Evolutionary conservation across 208 protist species (phyloP).

Genomic region (Naegleria gruberi): DNA sequence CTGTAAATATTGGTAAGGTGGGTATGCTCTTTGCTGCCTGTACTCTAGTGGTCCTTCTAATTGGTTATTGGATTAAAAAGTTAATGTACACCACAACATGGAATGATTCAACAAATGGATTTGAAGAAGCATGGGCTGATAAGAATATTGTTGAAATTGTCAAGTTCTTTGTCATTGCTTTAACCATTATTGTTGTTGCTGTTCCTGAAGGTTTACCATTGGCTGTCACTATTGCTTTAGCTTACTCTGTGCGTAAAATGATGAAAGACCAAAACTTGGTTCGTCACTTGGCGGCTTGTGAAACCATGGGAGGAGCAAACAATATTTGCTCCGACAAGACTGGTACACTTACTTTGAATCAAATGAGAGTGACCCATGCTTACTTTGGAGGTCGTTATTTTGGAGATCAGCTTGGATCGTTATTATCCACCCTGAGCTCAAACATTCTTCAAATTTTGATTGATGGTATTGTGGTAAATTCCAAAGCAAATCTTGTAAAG

Average conservation of each 20-base stretch:
- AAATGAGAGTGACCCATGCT: slow-evolving; percentile 68
- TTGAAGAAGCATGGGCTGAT: background rate
- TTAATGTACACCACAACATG: background rate
- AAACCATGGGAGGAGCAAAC: slow-evolving; percentile 78
- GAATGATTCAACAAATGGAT: background rate
- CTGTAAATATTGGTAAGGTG: slow-evolving; percentile 71
- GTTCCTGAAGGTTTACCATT: slow-evolving; percentile 93
- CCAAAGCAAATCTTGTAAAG: background rate
- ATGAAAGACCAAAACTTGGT: slow-evolving; percentile 85
- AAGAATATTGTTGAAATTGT: slow-evolving; percentile 34
- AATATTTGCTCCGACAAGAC: slow-evolving; percentile 40
- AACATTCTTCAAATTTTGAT: slow-evolving; percentile 9
- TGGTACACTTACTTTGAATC: slow-evolving; percentile 80
- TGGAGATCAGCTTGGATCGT: background rate
- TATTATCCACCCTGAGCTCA: background rate
- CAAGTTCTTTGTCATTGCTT: slow-evolving; percentile 70
- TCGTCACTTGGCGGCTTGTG: slow-evolving; percentile 82
- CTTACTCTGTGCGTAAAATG: slow-evolving; percentile 90
- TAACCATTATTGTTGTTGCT: slow-evolving; percentile 94
- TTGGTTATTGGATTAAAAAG: background rate
- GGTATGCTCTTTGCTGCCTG: slow-evolving; percentile 46
- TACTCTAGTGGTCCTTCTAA: background rate
- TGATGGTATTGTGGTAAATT: background rate
- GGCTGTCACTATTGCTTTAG: slow-evolving; percentile 91
- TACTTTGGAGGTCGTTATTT: slow-evolving; percentile 37